Base-by-base conservation (phyloP, 2,329 filamentous ascomycete genomes). In the Pseudogymnoascus pannorum region DNA sequence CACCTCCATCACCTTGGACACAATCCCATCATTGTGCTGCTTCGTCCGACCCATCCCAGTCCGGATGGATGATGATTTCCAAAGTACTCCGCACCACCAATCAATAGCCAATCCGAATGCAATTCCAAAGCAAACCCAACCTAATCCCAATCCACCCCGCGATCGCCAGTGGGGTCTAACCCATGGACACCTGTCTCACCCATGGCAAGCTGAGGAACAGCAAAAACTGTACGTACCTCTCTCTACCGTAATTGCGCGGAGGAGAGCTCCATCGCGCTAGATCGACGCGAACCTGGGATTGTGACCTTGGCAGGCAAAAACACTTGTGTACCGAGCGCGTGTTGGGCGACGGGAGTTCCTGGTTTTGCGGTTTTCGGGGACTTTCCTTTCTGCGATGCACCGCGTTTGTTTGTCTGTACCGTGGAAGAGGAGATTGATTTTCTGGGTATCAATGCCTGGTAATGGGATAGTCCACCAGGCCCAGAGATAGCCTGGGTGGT, bases 301-400 rank as follows among this genome's bases (percentile, higher is more conserved):
- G n/a, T 4, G 44, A 51, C 44, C 44, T 51, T 51, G 44, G 44
- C 44, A 29, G 44, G n/a, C 12, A 29, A 29, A 51, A 29, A 51
- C 44, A 51, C 12, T 29, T 7, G 4, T 29, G 24, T 16, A n/a
- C 12, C 22, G 44, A n/a, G 24, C 44, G 44, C 44, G 44, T 51
- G 44, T 51, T 51, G 44, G 44, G 44, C 44, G 44, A 51, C 44
- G 44, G 44, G 44, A 51, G 44, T 51, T 29, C 22, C 44, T 51
- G 24, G 44, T 51, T 9, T 51, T 51, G 44, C 24, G 44, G 44
- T 42, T 42, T 42, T 5, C 9, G 18, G 18, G 38, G 9, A 1
- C 4, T 48, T 16, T 29, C 18, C 9, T 40, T 29, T 29, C 44
- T 29, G 14, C n/a, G n/a, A n/a, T 29, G 44, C 44, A 51, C 8